These are phyloP conservation scores for Aureobasidium sp. DNA, from an alignment of 2,329 filamentous ascomycete genomes.

Conservation along the genomic window DNA sequence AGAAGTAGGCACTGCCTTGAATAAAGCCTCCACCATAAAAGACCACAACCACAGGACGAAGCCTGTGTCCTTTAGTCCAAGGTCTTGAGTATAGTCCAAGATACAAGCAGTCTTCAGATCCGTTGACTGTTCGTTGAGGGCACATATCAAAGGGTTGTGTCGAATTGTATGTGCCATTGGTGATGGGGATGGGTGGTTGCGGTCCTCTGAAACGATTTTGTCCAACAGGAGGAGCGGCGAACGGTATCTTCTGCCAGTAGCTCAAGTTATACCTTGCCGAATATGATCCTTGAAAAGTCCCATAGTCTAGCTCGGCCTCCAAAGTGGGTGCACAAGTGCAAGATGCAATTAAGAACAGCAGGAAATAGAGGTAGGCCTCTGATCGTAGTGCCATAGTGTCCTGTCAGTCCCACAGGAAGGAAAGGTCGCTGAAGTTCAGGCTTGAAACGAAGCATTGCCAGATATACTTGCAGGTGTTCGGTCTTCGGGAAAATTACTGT, in stretches of 20 bases:
- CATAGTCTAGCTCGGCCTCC: slow-evolving; percentile 16
- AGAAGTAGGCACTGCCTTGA: slow-evolving; percentile 49
- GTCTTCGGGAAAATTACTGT: neutral
- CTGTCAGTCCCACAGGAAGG: neutral
- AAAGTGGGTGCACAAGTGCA: neutral
- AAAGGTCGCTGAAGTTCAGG: neutral
- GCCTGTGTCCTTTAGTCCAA: slow-evolving; percentile 40
- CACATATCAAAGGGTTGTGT: slow-evolving; percentile 52
- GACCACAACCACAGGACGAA: slow-evolving; percentile 52
- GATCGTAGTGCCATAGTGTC: neutral
- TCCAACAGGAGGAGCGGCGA: slow-evolving; percentile 51
- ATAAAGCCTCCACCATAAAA: slow-evolving; percentile 59
- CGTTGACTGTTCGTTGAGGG: slow-evolving; percentile 48
- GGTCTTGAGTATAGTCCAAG: slow-evolving; percentile 54
- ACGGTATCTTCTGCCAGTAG: slow-evolving; percentile 56
- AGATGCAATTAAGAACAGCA: neutral
- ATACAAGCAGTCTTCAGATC: slow-evolving; percentile 57
- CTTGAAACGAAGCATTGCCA: neutral
- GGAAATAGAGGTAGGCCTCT: neutral
- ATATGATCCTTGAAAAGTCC: slow-evolving; percentile 17
- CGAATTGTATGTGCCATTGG: slow-evolving; percentile 48
- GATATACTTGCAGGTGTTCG: neutral
- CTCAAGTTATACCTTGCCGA: slow-evolving; percentile 17
- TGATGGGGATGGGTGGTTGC: slow-evolving; percentile 47
- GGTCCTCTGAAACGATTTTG: slow-evolving; percentile 55